phyloP scores from a whole-genome alignment of 441 rosid species.

The Erodium moschatum region DNA sequence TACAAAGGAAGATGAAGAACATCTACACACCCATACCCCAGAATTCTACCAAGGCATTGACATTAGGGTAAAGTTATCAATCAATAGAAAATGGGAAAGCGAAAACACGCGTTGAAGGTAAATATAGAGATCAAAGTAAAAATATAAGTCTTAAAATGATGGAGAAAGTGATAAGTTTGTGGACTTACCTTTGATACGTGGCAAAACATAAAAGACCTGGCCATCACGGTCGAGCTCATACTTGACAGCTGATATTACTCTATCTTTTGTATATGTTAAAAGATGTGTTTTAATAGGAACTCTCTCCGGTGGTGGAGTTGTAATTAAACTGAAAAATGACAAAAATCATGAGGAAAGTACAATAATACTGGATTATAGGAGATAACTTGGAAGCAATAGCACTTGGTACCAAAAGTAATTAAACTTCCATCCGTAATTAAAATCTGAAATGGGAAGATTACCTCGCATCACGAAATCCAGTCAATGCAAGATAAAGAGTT shows the following conservation, averaged over 20 bases:
- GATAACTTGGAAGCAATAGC: conserved; percentile 1
- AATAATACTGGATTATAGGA: conserved; percentile 14
- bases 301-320: conserved; percentile 98
- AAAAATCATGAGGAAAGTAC: conserved; percentile 14
- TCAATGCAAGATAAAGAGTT: conserved; percentile 87
- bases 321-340: conserved; percentile 59
- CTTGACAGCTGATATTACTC: conserved; percentile 59
- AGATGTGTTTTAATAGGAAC: conserved; percentile 91
- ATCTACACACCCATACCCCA: not conserved
- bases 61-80: not conserved
- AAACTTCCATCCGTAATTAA: conserved; percentile 12
- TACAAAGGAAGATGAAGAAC: not conserved
- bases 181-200: conserved; percentile 77
- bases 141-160: not conserved
- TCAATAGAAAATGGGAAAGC: not conserved
- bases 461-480: conserved; percentile 99
- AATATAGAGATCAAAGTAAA: not conserved
- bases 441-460: conserved; percentile 24
- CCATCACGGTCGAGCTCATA: conserved; percentile 83
- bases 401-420: conserved; percentile 6
- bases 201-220: conserved; percentile 91
- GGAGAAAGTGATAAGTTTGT: conserved; percentile 16
- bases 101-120: not conserved
- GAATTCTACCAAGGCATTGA: not conserved
- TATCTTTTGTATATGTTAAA: conserved; percentile 52